A percentile compares a stretch with the other conserved stretches of the same genome.
Conservation (phyloP, 805 yeast species). For the Suhomyces vadensis region DNA sequence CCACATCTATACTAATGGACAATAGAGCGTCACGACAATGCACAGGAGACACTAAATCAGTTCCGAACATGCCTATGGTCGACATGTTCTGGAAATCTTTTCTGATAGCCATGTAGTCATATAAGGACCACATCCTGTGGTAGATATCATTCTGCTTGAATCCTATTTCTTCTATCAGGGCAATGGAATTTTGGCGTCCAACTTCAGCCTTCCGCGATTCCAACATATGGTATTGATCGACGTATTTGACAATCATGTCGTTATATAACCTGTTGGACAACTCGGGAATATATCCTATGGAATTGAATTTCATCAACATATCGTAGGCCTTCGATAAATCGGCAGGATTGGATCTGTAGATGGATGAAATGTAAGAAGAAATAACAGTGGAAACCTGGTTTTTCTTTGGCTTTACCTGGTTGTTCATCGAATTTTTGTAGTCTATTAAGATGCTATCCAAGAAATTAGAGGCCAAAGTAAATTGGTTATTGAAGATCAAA, state of each 20-base stretch:
- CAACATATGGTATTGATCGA: slow-evolving; percentile 20
- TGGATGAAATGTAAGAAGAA: slow-evolving; percentile 36
- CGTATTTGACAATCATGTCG: slow-evolving; percentile 29
- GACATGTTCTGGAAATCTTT: slow-evolving; percentile 31
- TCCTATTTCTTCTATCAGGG: not conserved
- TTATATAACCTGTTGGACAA: slow-evolving; percentile 30
- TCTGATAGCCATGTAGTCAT: slow-evolving; percentile 36
- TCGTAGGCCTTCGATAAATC: slow-evolving; percentile 25
- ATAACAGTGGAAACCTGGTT: slow-evolving; percentile 40
- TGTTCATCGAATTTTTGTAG: slow-evolving; percentile 31
- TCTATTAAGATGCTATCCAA: slow-evolving; percentile 55
- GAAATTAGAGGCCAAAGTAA: slow-evolving; percentile 53
- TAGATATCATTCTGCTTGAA: slow-evolving; percentile 6
- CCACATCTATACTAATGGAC: slow-evolving; percentile 31
- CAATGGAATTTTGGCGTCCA: not conserved
- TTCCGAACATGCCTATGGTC: slow-evolving; percentile 4
- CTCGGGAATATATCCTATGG: slow-evolving; percentile 38
- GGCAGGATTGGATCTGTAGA: slow-evolving; percentile 4
- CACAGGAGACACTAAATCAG: not conserved
- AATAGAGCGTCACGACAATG: slow-evolving; percentile 33
- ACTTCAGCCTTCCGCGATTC: slow-evolving; percentile 11
- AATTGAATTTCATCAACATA: slow-evolving; percentile 29
- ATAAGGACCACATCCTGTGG: slow-evolving; percentile 29
- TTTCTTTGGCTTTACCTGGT: slow-evolving; percentile 17
- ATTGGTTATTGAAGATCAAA: slow-evolving; percentile 51